Evolutionary conservation across 1,284 basidiomycete species (phyloP), one percentile per base, ranked within the genome.

Genomic region (Fistulinella cinereoalba): DNA sequence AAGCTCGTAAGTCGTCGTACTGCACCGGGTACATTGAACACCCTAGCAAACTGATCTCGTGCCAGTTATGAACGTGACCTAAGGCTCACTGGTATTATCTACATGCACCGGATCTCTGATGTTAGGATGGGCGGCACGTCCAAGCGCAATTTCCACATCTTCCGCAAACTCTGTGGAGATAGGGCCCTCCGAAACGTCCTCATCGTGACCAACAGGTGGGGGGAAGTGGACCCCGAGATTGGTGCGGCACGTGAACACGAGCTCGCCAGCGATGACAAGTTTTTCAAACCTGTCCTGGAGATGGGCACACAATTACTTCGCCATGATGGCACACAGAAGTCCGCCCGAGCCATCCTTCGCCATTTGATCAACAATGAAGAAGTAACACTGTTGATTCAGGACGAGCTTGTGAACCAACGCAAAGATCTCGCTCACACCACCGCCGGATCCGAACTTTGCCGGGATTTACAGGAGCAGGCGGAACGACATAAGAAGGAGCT

Each of bases 71-170:
- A 70, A 25, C 56, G 61, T n/a, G 65, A 66, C n/a, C 54, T 64
- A 42, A 72, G 68, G 42, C 65, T 80, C 18, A 65, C 71, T 3
- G 79, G 79, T 0, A 67, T 80, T 55, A 70, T 80, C 38, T 80
- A 80, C 61, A 66, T 79, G 62, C 77, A 80, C 52, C 71, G 75
- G 7, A 80, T 80, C 51, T 71, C 74, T 40, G 78, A 80, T 52
- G 65, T 70, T 57, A 64, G 76, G 22, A 68, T 80, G 56, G 74
- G 73, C 32, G 76, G 77, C 23, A 73, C 73, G 22, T 74, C 75
- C n/a, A 65, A 66, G 21, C 71, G 74, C 37, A 80, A 75, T 56
- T 76, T 79, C 47, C 65, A 64, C 32, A 70, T 78, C 58, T 77
- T 80, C 58, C 65, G 73, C 37, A 69, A 72, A 46, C 64, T 80